Base-by-base conservation (phyloP, 225 moss, liverwort and hornwort species). In the Pleurozium schreberi region DNA sequence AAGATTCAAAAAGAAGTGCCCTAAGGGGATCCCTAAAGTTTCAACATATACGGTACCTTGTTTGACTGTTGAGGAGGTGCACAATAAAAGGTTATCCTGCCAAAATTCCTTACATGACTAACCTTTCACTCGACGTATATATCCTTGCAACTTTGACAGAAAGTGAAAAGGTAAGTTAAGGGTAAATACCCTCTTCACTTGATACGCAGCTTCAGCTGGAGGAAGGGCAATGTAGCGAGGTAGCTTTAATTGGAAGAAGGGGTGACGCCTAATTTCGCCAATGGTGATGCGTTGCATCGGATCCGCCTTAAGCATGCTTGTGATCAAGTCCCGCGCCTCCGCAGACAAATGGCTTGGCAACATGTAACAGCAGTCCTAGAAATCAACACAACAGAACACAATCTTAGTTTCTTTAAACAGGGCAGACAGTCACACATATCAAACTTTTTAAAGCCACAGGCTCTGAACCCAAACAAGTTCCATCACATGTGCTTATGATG, bases 241-340 rank as follows among this genome's bases (percentile, higher is more conserved):
- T 61, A 96, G 89, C 68, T 89, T 89, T 17, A 90, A 47, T 81
- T 93, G 94, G 47, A 94, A 96, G 80, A 90, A 96, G 28, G 93
- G 93, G 61, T 96, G 95, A 70, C 93, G 93, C 68, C 95, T 92
- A 73, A 96, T 94, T 83, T 96, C 95, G 30, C 89, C 87, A 15
- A 96, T 91, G 40, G 94, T 93, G 80, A 96, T 94, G 34, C 95
- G 93, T 23, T 94, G 94, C 91, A 96, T 75, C 12, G 95, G 94
- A 81, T 96, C 95, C 40, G 94, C 93, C 82, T 92, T 92, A 61
- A 96, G 91, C 92, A 93, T 96, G 84, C 94, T 91, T 53, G 95
- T 93, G 82, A 96, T 96, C 73, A 96, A 78, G 88, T 94, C 94
- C 80, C 94, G 93, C 12, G 95, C 94, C 84, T 93, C 93, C 19